Conservation (phyloP, 208 protist genomes). For the Leishmania martiniquensis region DNA sequence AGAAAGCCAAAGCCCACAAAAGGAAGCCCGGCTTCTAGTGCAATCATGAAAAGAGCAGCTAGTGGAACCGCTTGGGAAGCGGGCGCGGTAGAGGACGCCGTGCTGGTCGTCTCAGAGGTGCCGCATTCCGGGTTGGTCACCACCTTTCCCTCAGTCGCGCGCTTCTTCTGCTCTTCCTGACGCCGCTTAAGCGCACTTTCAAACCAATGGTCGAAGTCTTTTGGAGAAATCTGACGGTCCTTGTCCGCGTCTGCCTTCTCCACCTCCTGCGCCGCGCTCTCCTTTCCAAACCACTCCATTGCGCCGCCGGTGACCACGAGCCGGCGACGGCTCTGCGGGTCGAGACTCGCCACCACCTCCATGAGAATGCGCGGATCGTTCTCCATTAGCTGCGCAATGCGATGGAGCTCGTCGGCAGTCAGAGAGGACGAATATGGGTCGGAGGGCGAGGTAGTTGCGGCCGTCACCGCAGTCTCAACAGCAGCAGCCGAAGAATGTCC, state of each 20-base stretch:
- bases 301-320: conserved; percentile 86
- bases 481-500: background rate
- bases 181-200: conserved; percentile 75
- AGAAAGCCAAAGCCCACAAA: conserved; percentile 94
- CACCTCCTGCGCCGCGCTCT: conserved; percentile 80
- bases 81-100: conserved; percentile 8
- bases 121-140: background rate
- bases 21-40: conserved; percentile 79
- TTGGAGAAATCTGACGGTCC: conserved; percentile 82
- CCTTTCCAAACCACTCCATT: conserved; percentile 93
- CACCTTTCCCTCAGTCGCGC: conserved; percentile 19
- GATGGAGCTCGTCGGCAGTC: conserved; percentile 55
- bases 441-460: background rate
- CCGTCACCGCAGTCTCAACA: background rate
- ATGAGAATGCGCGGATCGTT: conserved; percentile 83
- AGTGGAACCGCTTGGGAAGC: conserved; percentile 48
- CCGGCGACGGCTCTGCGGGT: conserved; percentile 72
- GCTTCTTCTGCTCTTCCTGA: conserved; percentile 49
- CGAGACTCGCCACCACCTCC: conserved; percentile 75
- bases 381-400: conserved; percentile 74
- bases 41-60: conserved; percentile 67
- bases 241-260: conserved; percentile 83
- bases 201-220: conserved; percentile 93
- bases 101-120: background rate
- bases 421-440: conserved; percentile 9